phyloP scores from a whole-genome alignment of 257 asterid species.

The Solanum stenotomum region DNA sequence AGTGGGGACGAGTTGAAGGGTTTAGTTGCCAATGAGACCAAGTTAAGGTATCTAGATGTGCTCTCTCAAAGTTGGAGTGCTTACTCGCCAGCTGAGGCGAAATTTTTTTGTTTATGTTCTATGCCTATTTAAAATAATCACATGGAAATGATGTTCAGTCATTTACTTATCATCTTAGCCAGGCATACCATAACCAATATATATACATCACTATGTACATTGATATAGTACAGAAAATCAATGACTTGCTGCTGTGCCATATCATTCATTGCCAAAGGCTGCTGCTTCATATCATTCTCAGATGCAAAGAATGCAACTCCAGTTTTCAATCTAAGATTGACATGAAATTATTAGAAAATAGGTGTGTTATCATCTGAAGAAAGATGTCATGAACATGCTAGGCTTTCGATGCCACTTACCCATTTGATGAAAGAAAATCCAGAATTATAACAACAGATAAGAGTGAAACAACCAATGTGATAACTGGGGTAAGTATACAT shows the following conservation, averaged over 20 bases:
- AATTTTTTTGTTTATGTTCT: background rate
- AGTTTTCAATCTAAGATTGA: background rate
- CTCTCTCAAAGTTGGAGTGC: background rate
- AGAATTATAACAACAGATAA: background rate
- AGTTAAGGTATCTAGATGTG: background rate
- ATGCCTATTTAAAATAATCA: background rate
- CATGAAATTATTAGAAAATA: background rate
- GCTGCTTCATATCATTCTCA: background rate
- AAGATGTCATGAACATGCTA: background rate
- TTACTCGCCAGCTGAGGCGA: background rate
- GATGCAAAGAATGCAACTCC: background rate
- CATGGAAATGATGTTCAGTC: background rate
- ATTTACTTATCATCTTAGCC: background rate
- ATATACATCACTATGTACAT: background rate
- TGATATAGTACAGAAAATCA: background rate
- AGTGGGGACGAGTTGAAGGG: background rate
- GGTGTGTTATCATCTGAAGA: background rate
- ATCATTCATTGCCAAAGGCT: background rate
- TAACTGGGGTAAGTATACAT: conserved; percentile 8
- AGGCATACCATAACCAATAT: background rate
- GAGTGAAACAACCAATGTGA: background rate
- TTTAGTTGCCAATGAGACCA: background rate
- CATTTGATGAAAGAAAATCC: background rate
- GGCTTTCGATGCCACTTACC: background rate
- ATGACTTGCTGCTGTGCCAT: background rate